These are phyloP conservation scores for Ephemerocybe angulata DNA, from an alignment of 768 basidiomycete genomes.

Conservation along the genomic window DNA sequence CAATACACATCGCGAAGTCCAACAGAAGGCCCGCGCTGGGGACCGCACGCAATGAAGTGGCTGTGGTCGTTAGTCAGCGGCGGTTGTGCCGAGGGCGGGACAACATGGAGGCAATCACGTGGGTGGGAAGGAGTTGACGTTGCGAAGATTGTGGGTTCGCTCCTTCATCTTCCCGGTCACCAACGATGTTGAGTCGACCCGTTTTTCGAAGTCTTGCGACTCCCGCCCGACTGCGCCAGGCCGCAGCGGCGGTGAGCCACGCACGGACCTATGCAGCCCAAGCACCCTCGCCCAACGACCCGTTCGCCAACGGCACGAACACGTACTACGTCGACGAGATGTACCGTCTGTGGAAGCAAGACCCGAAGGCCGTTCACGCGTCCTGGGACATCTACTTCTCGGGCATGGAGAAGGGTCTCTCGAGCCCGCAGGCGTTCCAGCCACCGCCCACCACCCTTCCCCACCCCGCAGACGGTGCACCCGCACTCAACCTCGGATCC, in stretches of 20 bases:
- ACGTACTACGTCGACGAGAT: slow-evolving; percentile 96
- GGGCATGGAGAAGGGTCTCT: slow-evolving; percentile 85
- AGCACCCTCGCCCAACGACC: slow-evolving; percentile 70
- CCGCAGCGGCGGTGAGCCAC: neutral
- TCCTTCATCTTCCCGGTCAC: neutral
- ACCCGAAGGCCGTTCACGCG: slow-evolving; percentile 86
- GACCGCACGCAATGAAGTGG: too few relatives aligned
- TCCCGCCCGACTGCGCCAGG: neutral
- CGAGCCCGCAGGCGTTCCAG: slow-evolving; percentile 76
- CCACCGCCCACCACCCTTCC: slow-evolving; percentile 71
- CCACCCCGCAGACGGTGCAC: slow-evolving; percentile 73
- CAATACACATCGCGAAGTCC: too few relatives aligned
- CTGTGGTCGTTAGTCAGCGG: too few relatives aligned
- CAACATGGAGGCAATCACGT: neutral
- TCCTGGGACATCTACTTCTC: slow-evolving; percentile 96
- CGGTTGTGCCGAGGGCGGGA: too few relatives aligned
- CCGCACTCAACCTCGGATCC: slow-evolving; percentile 63
- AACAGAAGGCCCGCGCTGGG: too few relatives aligned
- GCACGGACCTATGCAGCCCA: slow-evolving; percentile 7
- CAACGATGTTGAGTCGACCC: slow-evolving; percentile 2
- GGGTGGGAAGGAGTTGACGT: neutral
- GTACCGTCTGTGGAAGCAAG: slow-evolving; percentile 89
- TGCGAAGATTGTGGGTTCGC: neutral
- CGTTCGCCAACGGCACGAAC: slow-evolving; percentile 92
- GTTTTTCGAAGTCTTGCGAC: neutral